Base-by-base conservation (phyloP, 768 basidiomycete genomes). In the Dioszegia aurantiaca region DNA sequence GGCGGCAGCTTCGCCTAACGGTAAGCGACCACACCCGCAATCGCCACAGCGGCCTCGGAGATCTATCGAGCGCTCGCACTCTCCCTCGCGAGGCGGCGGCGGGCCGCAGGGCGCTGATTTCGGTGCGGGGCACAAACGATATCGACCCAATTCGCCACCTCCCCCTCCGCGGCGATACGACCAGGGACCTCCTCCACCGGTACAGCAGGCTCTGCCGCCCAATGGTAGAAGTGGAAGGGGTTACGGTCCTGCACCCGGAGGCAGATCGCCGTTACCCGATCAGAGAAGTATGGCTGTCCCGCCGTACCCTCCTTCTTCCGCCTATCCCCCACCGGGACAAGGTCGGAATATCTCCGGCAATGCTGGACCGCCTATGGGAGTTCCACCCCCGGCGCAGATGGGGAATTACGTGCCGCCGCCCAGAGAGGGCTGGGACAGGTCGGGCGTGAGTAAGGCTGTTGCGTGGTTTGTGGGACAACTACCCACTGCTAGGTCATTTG, bases 381-480 rank as follows among this genome's bases (percentile, higher is more conserved):
- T n/a, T n/a, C n/a, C n/a, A n/a, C n/a, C n/a, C n/a, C n/a, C n/a
- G n/a, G n/a, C n/a, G n/a, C n/a, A n/a, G n/a, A 33, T 17, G 31
- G 28, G 42, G 23, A 37, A 36, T 1, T 41, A 43, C 14, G 45
- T 17, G 10, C 37, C 37, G 9, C 54, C 37, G 62, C 52, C 63
- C 67, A 23, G 67, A 77, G 36, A 51, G 21, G 54, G n/a, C 11
- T 36, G 48, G 55, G 59, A 77, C 65, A 58, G 68, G 19, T 63
- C 62, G 8, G 76, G 77, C 0, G 51, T 91, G 30, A 79, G 79
- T 21, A 73, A 69, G 42, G 66, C 74, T 0, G 65, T 94, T 16
- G 82, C 83, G n/a, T 88, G 86, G 85, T 94, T 97, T 76, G 80
- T 95, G 31, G 85, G 86, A 26, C 84, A 85, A 61, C 77, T 98